Base-by-base conservation (phyloP, 371 early-diverging fungal genomes). In the Apophysomyces sp. region DNA sequence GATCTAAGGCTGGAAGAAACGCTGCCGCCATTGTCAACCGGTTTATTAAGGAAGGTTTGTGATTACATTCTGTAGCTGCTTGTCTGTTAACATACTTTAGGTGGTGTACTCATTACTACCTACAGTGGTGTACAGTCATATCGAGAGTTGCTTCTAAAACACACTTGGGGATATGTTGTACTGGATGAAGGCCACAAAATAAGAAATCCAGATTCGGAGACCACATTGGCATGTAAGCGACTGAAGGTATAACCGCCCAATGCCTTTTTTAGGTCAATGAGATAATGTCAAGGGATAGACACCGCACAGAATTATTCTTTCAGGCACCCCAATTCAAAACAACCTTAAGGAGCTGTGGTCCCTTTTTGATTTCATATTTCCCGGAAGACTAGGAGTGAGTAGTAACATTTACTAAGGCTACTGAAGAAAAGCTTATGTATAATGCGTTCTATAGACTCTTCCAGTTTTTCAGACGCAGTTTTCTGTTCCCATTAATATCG, bases 251-350 rank as follows among this genome's bases (percentile, higher is more conserved):
- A 21, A 36, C 65, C 58, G 55, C 21, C 40, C 30, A 31, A 40
- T 57, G 24, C 16, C 21, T 16, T 18, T 29, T 28, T 16, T 28
- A 26, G n/a, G 2, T 26, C n/a, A n/a, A n/a, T 27, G 21, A 60
- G 11, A 12, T 52, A 21, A 44, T 21, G 8, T 11, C 7, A 44
- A 21, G n/a, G 16, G 4, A 4, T 73, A 91, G 78, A 95, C 95
- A 12, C 86, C 92, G 0, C 92, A 96, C 66, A 82, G 96, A 29
- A 89, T 97, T 55, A 90, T 98, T 26, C 81, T 99, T 0, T 93
- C 95, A 2, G 99, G 99, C 16, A 99, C 99, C 16, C 99, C 99
- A 0, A 97, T 99, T 40, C 99, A 99, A 71, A 99, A 99, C 73
- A 97, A 94, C 65, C 76, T 99, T 37, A 91, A 86, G 51, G 99